Evolutionary conservation across 1,284 basidiomycete species (phyloP).

Genomic region (Boletus subluridellus): DNA sequence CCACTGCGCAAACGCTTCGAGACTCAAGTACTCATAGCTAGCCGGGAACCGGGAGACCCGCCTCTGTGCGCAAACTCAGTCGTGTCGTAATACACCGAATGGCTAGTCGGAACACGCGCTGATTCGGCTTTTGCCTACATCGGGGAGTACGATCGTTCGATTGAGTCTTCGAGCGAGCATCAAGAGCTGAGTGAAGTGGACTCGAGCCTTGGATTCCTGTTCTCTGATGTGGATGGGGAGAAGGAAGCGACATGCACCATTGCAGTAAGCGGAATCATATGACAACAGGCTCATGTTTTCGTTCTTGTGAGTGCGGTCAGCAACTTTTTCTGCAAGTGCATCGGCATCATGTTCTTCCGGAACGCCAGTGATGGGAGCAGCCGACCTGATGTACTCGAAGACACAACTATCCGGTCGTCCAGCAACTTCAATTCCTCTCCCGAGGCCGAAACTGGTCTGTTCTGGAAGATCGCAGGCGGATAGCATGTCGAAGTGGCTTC

Average conservation of each 20-base stretch:
- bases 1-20: constrained; percentile 14
- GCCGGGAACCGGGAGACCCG: not conserved
- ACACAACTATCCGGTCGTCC: not conserved
- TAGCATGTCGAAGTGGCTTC: not conserved
- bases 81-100: constrained; percentile 36
- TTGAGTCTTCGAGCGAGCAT: constrained; percentile 42
- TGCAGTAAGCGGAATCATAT: too few relatives aligned
- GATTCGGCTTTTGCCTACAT: constrained; percentile 48
- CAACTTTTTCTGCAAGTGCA: not conserved
- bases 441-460: not conserved
- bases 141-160: constrained; percentile 51
- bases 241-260: too few relatives aligned
- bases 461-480: not conserved
- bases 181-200: constrained; percentile 45
- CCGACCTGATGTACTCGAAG: constrained; percentile 1
- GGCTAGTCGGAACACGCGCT: constrained; percentile 45
- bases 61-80: too few relatives aligned
- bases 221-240: too few relatives aligned
- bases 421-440: not conserved
- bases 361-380: constrained; percentile 14
- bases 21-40: constrained; percentile 1
- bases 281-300: not conserved
- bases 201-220: constrained; percentile 38
- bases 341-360: constrained; percentile 3
- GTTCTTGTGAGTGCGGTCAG: not conserved